phyloP scores from a whole-genome alignment of 495 filamentous ascomycete genomes.

The Penicillium samsonianum region DNA sequence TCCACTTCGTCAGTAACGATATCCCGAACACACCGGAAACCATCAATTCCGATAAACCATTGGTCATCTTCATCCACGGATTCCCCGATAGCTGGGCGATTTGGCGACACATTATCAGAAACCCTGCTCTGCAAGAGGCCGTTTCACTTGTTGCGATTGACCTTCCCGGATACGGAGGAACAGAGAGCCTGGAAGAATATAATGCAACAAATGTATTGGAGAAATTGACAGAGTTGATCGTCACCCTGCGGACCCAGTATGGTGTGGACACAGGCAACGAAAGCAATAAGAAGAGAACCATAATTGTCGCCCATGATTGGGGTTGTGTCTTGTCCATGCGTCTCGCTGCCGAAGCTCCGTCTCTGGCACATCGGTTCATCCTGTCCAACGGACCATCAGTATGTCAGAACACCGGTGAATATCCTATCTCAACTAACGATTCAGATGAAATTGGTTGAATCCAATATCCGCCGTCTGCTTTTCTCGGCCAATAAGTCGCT shows the following conservation, averaged over 20 bases:
- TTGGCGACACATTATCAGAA: constrained; percentile 48
- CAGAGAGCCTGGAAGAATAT: constrained; percentile 48
- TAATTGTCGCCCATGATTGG: constrained; percentile 61
- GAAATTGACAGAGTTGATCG: constrained; percentile 50
- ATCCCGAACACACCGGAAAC: constrained; percentile 19
- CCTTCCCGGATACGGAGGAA: constrained; percentile 58
- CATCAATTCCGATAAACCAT: constrained; percentile 35
- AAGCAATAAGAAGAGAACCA: constrained; percentile 36
- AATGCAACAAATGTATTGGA: constrained; percentile 51
- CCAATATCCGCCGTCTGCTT: constrained; percentile 37
- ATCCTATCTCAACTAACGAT: constrained; percentile 3
- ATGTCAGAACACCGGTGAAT: constrained; percentile 22
- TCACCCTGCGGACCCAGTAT: constrained; percentile 48
- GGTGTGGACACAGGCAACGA: constrained; percentile 35
- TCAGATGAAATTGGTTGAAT: constrained; percentile 32
- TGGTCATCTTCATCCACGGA: constrained; percentile 60
- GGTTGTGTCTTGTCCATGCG: constrained; percentile 53
- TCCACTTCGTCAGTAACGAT: constrained; percentile 55
- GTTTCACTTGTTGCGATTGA: constrained; percentile 53
- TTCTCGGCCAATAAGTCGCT: constrained; percentile 49
- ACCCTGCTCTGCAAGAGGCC: constrained; percentile 31
- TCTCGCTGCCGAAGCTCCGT: constrained; percentile 55
- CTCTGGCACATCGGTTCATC: constrained; percentile 55
- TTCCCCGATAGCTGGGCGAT: constrained; percentile 59
- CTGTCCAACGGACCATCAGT: constrained; percentile 52